Conservation (phyloP, 805 yeast genomes). For the Saccharomycopsis malanga region DNA sequence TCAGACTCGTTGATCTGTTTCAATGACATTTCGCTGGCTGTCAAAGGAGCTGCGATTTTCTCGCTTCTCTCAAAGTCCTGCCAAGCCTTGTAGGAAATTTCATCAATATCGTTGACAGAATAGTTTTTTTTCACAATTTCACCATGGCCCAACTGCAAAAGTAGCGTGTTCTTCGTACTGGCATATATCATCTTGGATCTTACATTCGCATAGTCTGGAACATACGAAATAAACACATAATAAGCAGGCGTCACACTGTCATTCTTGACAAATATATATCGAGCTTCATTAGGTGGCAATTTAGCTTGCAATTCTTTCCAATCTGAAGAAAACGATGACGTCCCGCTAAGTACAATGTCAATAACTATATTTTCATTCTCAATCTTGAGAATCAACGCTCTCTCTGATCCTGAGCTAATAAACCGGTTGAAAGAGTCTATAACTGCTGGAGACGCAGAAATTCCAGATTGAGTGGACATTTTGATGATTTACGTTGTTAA, state of each 20-base stretch:
- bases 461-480: constrained; percentile 68
- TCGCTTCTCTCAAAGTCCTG: constrained; percentile 33
- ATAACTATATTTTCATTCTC: constrained; percentile 30
- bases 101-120: constrained; percentile 51
- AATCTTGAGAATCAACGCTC: constrained; percentile 27
- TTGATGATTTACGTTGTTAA: too few relatives aligned
- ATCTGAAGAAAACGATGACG: constrained; percentile 30
- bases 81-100: constrained; percentile 46
- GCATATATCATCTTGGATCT: constrained; percentile 91
- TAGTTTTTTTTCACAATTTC: constrained; percentile 29
- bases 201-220: constrained; percentile 81
- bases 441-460: constrained; percentile 30
- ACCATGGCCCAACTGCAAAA: constrained; percentile 63
- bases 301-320: constrained; percentile 29
- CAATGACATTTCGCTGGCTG: constrained; percentile 51
- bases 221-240: constrained; percentile 65
- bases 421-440: constrained; percentile 35
- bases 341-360: constrained; percentile 28
- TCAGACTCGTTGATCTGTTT: constrained; percentile 40
- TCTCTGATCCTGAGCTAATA: constrained; percentile 28
- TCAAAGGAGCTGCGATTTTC: constrained; percentile 40
- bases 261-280: constrained; percentile 43
- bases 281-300: constrained; percentile 34
- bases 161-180: constrained; percentile 71
- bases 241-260: constrained; percentile 24